Conservation (phyloP, 2,329 filamentous ascomycete species). For the Aspergillus sp. region DNA sequence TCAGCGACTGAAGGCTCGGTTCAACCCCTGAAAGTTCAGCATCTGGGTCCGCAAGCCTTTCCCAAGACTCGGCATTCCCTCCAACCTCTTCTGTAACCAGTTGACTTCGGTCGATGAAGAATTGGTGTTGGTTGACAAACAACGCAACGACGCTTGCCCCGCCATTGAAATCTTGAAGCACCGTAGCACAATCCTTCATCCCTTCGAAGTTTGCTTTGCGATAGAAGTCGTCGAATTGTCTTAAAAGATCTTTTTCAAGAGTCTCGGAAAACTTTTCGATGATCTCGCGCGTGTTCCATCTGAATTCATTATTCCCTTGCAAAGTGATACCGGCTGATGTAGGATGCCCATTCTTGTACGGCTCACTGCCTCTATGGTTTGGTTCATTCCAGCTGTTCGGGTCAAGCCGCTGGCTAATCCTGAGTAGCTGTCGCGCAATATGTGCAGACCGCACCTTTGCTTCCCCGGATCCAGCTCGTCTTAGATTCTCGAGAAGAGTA, state of each 20-base stretch:
- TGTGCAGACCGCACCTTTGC: constrained; percentile 93
- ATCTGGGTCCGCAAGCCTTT: constrained; percentile 90
- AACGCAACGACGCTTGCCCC: constrained; percentile 91
- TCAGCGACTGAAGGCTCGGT: constrained; percentile 82
- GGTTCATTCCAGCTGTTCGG: constrained; percentile 65
- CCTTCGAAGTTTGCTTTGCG: constrained; percentile 92
- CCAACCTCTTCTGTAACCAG: constrained; percentile 80
- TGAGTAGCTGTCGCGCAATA: constrained; percentile 88
- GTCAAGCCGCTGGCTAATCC: constrained; percentile 90
- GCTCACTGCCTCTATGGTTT: constrained; percentile 55
- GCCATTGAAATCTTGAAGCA: constrained; percentile 92
- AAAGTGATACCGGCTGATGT: constrained; percentile 50
- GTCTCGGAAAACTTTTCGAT: constrained; percentile 97
- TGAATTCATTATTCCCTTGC: constrained; percentile 45
- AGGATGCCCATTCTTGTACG: constrained; percentile 25
- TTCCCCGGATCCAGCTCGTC: constrained; percentile 79
- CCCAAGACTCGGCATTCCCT: constrained; percentile 69
- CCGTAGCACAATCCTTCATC: constrained; percentile 95
- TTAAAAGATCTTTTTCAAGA: constrained; percentile 88
- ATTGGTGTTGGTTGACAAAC: constrained; percentile 98
- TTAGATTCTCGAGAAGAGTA: constrained; percentile 82
- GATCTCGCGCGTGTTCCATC: constrained; percentile 73
- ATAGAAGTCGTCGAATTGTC: constrained; percentile 97
- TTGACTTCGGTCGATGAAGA: constrained; percentile 96
- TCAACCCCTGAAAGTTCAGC: constrained; percentile 88